A percentile compares a stretch with the other conserved stretches of the same genome.
These are phyloP conservation scores for Russula sp. DNA, from an alignment of 768 basidiomycete genomes.

Conservation along the genomic window DNA sequence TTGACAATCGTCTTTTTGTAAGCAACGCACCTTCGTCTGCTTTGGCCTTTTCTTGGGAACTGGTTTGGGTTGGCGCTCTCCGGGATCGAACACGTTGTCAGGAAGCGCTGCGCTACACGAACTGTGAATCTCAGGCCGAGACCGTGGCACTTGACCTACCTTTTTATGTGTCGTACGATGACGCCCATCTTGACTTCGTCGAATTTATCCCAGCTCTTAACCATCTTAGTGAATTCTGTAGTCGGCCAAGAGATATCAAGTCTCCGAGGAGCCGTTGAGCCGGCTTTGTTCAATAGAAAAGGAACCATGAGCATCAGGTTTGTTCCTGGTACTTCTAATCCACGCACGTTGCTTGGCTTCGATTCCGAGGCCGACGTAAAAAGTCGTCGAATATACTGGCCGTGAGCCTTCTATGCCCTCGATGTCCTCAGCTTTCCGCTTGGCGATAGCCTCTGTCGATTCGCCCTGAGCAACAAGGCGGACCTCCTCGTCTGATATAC, in stretches of 20 bases:
- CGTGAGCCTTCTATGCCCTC: conserved; percentile 70
- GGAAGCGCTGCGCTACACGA: conserved; percentile 60
- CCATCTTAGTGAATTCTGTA: conserved; percentile 88
- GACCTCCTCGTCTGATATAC: conserved; percentile 82
- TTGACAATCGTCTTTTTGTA: neutral
- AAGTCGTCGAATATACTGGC: conserved; percentile 91
- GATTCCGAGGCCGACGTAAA: conserved; percentile 92
- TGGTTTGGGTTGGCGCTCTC: conserved; percentile 66
- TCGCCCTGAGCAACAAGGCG: conserved; percentile 85
- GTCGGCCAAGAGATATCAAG: conserved; percentile 98
- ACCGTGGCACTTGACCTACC: conserved; percentile 38
- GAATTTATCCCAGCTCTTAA: conserved; percentile 94
- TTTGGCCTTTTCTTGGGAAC: conserved; percentile 69
- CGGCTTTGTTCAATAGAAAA: conserved; percentile 43
- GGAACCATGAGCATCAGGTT: conserved; percentile 16
- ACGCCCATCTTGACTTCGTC: conserved; percentile 92
- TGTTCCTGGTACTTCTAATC: conserved; percentile 16
- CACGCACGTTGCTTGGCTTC: conserved; percentile 83
- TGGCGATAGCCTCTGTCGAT: conserved; percentile 62
- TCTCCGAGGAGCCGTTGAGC: conserved; percentile 68
- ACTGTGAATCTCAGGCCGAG: conserved; percentile 12
- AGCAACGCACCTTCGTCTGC: conserved; percentile 43
- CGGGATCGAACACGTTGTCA: conserved; percentile 75
- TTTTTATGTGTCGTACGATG: conserved; percentile 87
- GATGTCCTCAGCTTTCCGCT: conserved; percentile 71